Conservation (phyloP, 148 eudicot genomes). For the Rheum nobile region DNA sequence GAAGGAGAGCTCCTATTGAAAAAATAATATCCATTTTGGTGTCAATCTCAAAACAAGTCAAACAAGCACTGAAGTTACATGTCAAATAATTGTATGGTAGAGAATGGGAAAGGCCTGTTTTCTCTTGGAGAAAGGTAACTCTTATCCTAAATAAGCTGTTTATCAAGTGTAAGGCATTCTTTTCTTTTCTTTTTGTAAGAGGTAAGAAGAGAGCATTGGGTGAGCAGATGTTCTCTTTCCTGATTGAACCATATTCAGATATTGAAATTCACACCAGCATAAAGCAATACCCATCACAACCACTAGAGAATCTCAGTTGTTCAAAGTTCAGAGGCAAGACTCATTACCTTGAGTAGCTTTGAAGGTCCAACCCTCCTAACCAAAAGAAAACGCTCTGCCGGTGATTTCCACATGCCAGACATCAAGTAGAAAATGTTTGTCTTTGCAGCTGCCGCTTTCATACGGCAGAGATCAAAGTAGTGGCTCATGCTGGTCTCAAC, state of each 20-base stretch:
- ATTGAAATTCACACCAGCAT: neutral
- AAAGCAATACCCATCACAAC: slow-evolving; percentile 38
- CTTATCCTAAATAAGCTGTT: too few species aligned
- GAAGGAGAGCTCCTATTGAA: neutral
- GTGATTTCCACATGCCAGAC: slow-evolving; percentile 87
- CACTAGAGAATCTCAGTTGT: too few species aligned
- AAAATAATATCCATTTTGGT: neutral
- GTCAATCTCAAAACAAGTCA: neutral
- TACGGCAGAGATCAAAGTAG: slow-evolving; percentile 58
- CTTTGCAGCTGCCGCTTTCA: slow-evolving; percentile 74
- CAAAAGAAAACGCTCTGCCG: slow-evolving; percentile 85
- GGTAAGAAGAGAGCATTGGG: neutral
- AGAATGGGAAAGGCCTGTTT: neutral
- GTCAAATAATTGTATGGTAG: neutral
- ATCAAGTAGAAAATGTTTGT: slow-evolving; percentile 70
- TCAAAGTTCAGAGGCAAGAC: neutral
- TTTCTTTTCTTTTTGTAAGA: neutral
- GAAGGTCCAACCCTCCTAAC: slow-evolving; percentile 99
- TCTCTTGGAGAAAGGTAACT: neutral
- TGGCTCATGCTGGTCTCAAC: slow-evolving; percentile 66
- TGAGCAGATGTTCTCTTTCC: neutral
- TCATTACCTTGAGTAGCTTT: slow-evolving; percentile 63
- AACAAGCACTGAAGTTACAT: neutral
- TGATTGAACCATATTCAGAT: neutral
- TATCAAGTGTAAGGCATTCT: neutral